Base-by-base conservation (phyloP, 768 basidiomycete species). In the Candolleomyces aberdarensis region DNA sequence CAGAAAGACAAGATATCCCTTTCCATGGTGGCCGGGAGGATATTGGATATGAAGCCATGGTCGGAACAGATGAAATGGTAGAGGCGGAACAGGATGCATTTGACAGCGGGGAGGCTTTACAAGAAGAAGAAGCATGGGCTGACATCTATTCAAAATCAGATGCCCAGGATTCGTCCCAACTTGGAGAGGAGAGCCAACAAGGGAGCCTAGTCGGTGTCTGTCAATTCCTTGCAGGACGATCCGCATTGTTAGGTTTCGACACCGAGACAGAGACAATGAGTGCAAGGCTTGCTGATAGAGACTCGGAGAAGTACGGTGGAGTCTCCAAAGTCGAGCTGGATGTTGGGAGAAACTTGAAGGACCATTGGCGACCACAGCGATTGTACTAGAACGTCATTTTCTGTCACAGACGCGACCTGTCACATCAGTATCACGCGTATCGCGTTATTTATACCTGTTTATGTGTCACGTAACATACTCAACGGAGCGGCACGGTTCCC, bases 311-410 rank as follows among this genome's bases (percentile, higher is more conserved):
- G 19, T 19, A 44, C 26, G 26, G 10, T 22, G 15, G 55, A 19
- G 15, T 54, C 15, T 46, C 43, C 2, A 47, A 70, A n/a, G 83
- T 77, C 6, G 90, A 91, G 71, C 77, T 75, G 53, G 85, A 88
- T 69, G 88, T 91, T 8, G 87, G 79, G 13, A 81, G 73, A 58
- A 70, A 65, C 51, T 69, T 91, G 63, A 80, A 74, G 56, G 79
- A 76, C 29, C 88, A 92, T 67, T 92, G 90, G 90, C 74, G 78
- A 26, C 89, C 86, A 0, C 83, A 86, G 58, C 81, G 75, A 61
- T 73, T 84, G 46, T 89, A 73, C 3, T 49, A 20, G 20, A 17
- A 22, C 1, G 10, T 17, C 13, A 22, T 49, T n/a, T 26, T 26
- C 26, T 26, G 26, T 26, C 26, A 26, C 26, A 8, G 41, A 19